Conservation (phyloP, 2,329 filamentous ascomycete genomes). For the Thielaviopsis populi region DNA sequence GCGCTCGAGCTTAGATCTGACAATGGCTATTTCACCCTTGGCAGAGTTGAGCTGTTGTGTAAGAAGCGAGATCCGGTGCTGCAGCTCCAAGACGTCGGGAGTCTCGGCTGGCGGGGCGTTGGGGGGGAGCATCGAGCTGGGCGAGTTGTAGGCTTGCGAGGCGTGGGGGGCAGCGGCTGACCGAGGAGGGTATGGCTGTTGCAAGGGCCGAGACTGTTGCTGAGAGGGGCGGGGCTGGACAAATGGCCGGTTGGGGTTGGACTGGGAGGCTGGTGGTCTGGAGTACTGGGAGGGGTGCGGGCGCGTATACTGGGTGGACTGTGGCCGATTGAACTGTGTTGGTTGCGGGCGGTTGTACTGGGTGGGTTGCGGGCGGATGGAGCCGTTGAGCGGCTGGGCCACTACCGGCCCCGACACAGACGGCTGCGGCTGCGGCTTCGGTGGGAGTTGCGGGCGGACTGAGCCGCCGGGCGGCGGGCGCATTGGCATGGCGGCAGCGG, state of each 20-base stretch:
- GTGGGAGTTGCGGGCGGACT: constrained; percentile 11
- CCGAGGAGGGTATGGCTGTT: neutral
- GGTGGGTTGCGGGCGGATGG: constrained; percentile 20
- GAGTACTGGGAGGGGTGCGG: neutral
- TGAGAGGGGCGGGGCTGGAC: constrained; percentile 2
- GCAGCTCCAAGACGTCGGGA: neutral
- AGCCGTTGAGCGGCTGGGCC: neutral
- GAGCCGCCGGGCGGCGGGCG: neutral
- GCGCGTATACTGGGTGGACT: neutral
- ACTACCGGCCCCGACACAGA: constrained; percentile 7
- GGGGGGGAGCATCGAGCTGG: neutral
- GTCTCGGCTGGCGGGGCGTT: neutral
- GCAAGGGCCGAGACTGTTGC: neutral
- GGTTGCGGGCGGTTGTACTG: constrained; percentile 27
- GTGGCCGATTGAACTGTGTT: constrained; percentile 7
- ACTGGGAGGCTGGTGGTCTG: neutral
- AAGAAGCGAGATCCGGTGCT: neutral
- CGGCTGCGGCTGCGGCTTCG: constrained; percentile 16
- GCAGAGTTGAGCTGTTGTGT: constrained; percentile 40
- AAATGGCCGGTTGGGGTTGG: constrained; percentile 6
- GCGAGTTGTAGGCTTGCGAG: neutral
- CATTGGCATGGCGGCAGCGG: neutral
- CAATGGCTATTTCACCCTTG: constrained; percentile 57
- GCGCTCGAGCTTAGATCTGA: constrained; percentile 55
- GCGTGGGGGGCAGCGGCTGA: neutral